Conservation (phyloP, 2,329 filamentous ascomycete genomes). For the Drechslerella stenobrocha region DNA sequence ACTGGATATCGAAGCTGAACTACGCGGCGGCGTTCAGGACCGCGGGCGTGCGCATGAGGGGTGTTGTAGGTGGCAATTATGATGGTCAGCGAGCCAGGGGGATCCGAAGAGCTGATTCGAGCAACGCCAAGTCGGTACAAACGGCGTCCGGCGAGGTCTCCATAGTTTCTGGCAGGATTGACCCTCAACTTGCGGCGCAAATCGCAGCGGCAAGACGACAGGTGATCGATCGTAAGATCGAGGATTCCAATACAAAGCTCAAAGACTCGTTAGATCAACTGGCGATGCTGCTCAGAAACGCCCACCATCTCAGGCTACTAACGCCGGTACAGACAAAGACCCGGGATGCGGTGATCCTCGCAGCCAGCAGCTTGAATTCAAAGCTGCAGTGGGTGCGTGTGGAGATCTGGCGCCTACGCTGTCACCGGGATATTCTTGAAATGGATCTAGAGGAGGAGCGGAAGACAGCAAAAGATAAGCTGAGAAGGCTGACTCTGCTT, state of each 20-base stretch:
- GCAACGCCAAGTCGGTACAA: conserved; percentile 62
- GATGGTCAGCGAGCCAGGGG: conserved; percentile 77
- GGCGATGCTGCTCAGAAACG: conserved; percentile 81
- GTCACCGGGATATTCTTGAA: conserved; percentile 82
- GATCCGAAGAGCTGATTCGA: conserved; percentile 69
- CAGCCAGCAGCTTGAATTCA: conserved; percentile 80
- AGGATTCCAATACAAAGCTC: conserved; percentile 78
- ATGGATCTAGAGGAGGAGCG: conserved; percentile 83
- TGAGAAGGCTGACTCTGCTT: conserved; percentile 46
- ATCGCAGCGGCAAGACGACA: conserved; percentile 79
- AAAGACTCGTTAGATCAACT: conserved; percentile 73
- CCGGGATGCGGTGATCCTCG: conserved; percentile 79
- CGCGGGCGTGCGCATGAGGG: conserved; percentile 85
- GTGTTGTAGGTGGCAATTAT: conserved; percentile 79
- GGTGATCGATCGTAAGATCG: conserved; percentile 80
- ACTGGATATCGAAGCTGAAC: conserved; percentile 94
- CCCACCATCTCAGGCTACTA: conserved; percentile 82
- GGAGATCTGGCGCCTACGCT: conserved; percentile 88
- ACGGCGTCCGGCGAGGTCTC: conserved; percentile 74
- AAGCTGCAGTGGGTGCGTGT: conserved; percentile 92
- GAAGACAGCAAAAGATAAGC: conserved; percentile 50
- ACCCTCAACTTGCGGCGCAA: conserved; percentile 80
- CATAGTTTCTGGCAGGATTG: conserved; percentile 72
- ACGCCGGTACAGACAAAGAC: conserved; percentile 90
- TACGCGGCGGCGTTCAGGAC: conserved; percentile 94